Percentiles rank a stretch among this genome's conserved stretches.
phyloP scores from a whole-genome alignment of 495 filamentous ascomycete species.

The Articulospora tetracladia region DNA sequence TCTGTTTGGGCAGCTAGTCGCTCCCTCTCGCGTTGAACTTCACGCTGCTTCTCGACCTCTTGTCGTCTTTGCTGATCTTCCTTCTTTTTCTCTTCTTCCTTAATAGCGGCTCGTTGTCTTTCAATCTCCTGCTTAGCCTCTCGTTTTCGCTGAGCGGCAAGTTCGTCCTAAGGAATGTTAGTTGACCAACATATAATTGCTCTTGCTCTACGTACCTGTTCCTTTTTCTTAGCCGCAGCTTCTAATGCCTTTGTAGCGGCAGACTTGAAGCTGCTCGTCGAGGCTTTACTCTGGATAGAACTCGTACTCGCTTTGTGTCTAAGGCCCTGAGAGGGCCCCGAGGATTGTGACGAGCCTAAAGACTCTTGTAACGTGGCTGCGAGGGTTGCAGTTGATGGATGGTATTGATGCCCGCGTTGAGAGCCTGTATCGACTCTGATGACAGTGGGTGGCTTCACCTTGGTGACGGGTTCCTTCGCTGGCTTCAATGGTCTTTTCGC shows the following conservation, averaged over 20 bases:
- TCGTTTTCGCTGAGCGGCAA: conserved; percentile 69
- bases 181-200: no score
- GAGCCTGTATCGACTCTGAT: conserved; percentile 74
- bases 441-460: conserved; percentile 70
- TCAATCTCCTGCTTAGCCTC: conserved; percentile 76
- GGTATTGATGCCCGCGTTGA: conserved; percentile 50
- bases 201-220: conserved; percentile 49
- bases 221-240: conserved; percentile 69
- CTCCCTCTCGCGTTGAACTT: conserved; percentile 39
- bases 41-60: conserved; percentile 46
- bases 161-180: conserved; percentile 54
- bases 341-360: conserved; percentile 41
- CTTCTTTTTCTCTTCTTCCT: conserved; percentile 51
- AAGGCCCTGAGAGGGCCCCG: conserved; percentile 33
- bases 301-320: conserved; percentile 65
- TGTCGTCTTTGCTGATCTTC: conserved; percentile 44
- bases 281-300: conserved; percentile 62
- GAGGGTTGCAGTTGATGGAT: conserved; percentile 54
- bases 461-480: conserved; percentile 59
- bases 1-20: conserved; percentile 30
- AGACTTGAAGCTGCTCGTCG: conserved; percentile 64
- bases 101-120: conserved; percentile 61
- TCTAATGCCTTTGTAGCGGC: conserved; percentile 64
- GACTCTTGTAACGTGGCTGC: conserved; percentile 59
- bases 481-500: conserved; percentile 64